phyloP scores from a whole-genome alignment of 441 rosid genomes.

The Caryocar brasiliense region DNA sequence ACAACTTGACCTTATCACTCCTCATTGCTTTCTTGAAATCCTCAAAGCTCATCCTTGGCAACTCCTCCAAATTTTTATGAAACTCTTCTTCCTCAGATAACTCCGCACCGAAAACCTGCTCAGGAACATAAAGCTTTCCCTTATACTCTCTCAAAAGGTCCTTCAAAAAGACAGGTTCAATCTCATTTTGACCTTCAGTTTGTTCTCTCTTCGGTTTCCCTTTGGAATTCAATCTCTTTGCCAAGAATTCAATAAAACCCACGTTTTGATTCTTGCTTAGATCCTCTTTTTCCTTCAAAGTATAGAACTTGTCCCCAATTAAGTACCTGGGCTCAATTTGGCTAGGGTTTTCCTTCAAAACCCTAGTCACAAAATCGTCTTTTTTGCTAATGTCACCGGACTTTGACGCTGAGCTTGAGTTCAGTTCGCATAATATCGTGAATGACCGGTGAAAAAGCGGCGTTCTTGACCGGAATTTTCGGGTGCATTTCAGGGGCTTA shows the following conservation, averaged over 20 bases:
- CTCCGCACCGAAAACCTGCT: constrained; percentile 62
- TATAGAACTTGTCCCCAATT: constrained; percentile 49
- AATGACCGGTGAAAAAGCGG: constrained; percentile 39
- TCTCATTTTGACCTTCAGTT: constrained; percentile 18
- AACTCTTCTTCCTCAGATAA: constrained; percentile 76
- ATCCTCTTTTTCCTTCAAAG: constrained; percentile 48
- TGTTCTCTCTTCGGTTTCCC: constrained; percentile 19
- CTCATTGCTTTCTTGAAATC: constrained; percentile 61
- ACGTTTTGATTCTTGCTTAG: constrained; percentile 29
- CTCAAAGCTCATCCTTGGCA: constrained; percentile 65
- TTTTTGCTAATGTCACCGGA: constrained; percentile 22
- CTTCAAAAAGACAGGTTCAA: constrained; percentile 58
- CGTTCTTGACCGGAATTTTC: constrained; percentile 24
- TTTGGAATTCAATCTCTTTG: constrained; percentile 35
- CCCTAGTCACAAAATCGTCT: constrained; percentile 71
- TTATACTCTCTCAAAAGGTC: constrained; percentile 70
- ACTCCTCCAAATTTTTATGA: constrained; percentile 43
- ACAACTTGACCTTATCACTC: constrained; percentile 57
- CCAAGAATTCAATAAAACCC: constrained; percentile 35
- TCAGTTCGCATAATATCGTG: constrained; percentile 43
- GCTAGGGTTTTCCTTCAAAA: constrained; percentile 81
- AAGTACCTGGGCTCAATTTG: constrained; percentile 68
- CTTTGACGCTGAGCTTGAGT: constrained; percentile 21
- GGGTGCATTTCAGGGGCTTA: constrained; percentile 14
- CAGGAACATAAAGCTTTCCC: constrained; percentile 87